Conservation (phyloP, 345 rosid species). For the Arabis hirsuta region DNA sequence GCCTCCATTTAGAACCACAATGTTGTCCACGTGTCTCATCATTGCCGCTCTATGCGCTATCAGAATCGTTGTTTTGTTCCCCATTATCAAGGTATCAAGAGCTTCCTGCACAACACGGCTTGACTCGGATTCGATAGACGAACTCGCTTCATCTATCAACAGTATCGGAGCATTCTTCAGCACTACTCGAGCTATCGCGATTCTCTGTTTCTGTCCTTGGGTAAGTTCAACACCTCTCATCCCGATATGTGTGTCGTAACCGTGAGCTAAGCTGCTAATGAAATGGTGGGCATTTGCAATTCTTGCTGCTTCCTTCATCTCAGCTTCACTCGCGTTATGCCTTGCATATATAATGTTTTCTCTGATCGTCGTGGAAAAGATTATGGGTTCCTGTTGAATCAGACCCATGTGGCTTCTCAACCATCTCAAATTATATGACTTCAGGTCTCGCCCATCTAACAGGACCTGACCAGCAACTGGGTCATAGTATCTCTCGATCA, state of each 20-base stretch:
- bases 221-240: conserved; percentile 99
- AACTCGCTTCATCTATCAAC: conserved; percentile 94
- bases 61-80: conserved; percentile 95
- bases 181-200: conserved; percentile 91
- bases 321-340: conserved; percentile 97
- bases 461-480: conserved; percentile 98
- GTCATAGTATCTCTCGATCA: conserved; percentile 95
- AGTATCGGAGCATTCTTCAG: conserved; percentile 96
- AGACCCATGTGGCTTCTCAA: conserved; percentile 93
- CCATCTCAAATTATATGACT: conserved; percentile 91
- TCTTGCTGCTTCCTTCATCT: conserved; percentile 98
- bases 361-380: conserved; percentile 92
- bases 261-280: conserved; percentile 96
- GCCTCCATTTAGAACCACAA: conserved; percentile 97
- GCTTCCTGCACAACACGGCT: conserved; percentile 99
- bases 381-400: conserved; percentile 96
- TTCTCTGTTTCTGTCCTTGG: conserved; percentile 98
- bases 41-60: conserved; percentile 99
- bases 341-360: conserved; percentile 98
- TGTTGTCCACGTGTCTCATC: conserved; percentile 99
- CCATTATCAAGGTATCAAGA: conserved; percentile 94
- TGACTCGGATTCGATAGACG: conserved; percentile 94
- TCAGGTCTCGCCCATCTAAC: conserved; percentile 89
- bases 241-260: conserved; percentile 96
- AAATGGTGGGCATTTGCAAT: conserved; percentile 99